Base-by-base conservation (phyloP, 2,329 filamentous ascomycete genomes). In the Exophiala spinifera region DNA sequence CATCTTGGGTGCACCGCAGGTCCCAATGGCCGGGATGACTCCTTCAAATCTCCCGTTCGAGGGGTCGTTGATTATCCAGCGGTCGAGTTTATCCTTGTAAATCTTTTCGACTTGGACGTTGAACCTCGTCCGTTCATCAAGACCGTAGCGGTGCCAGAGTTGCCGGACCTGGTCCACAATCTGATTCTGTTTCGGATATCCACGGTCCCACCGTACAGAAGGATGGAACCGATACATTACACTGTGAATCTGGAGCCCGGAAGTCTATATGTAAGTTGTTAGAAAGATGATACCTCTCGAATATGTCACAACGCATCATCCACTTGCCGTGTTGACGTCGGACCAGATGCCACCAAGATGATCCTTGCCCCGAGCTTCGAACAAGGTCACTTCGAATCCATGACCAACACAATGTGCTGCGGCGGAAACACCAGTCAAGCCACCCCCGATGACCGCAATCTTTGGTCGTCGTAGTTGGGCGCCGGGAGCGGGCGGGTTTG, bases 191-290 rank as follows among this genome's bases (percentile, higher is more conserved):
- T 85, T 79, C 0, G 90, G 90, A 65, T 95, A 95, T n/a, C 88
- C 88, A 25, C 78, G 75, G 31, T 81, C 75, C 84, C 88, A 95
- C 57, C 81, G 77, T 1, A 95, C 82, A 0, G 86, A 87, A 0
- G 90, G 90, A 62, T 92, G 88, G 68, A 95, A 95, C 19, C 89
- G 82, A 69, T 92, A 95, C 89, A 94, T 94, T 54, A 91, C 70
- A 17, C 85, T 89, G 68, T 95, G 88, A 19, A 95, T 91, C 65
- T 94, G 89, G 0, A 95, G 79, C 14, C 87, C 83, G 0, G 88
- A 91, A 0, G 88, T 91, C 28, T 31, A n/a, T n/a, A n/a, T n/a
- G 28, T 31, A 31, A 10, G 11, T 31, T 31, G 28, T 31, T 10
- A 31, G 28, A 31, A 31, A 31, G 28, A 31, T 31, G 10, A n/a